Base-by-base conservation (phyloP, 2,329 filamentous ascomycete genomes). In the Sporothrix brunneoviolacea region DNA sequence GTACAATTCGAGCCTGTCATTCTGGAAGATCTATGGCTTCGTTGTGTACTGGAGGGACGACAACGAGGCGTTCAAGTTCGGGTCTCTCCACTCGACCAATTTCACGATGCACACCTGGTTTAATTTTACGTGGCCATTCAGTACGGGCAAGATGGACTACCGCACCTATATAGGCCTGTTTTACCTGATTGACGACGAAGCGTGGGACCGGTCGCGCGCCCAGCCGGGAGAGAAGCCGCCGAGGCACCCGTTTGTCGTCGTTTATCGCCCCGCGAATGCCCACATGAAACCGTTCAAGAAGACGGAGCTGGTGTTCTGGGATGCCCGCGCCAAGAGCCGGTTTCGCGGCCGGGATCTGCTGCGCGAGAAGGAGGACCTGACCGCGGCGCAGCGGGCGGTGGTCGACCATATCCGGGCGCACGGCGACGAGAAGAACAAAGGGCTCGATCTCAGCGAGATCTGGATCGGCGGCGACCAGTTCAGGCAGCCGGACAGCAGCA, bases 301-400 rank as follows among this genome's bases (percentile, higher is more conserved):
- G 2, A 66, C 68, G 3, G 77, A 82, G 56, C 57, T 82, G 12
- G 64, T 82, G 6, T 75, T 82, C 35, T 80, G 77, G 77, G 79
- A 82, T 54, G 51, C 65, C 2, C 56, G 61, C 1, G 63, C 66
- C 8, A 56, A 53, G 2, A 55, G 61, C 1, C 64, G 59, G 22
- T 60, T 64, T 7, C 52, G 56, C 0, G 45, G 51, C 0, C 51
- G 54, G 13, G 38, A 55, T 4, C 4, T 46, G 2, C 37, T 65
- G 1, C 59, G 57, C 2, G 61, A 68, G 46, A 55, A 18, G 15
- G 21, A 57, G 1, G 66, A 71, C 13, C 64, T 82, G 3, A 64
- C 68, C 3, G 60, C 65, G 18, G 71, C 72, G 45, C 79, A 82
- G 54, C 66, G 63, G 8, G 61, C 65, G 16, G 56, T 78, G 6